Evolutionary conservation across 192 early-diverging fungal genomes (phyloP).

Genomic region (Hyaloraphidium curvatum): DNA sequence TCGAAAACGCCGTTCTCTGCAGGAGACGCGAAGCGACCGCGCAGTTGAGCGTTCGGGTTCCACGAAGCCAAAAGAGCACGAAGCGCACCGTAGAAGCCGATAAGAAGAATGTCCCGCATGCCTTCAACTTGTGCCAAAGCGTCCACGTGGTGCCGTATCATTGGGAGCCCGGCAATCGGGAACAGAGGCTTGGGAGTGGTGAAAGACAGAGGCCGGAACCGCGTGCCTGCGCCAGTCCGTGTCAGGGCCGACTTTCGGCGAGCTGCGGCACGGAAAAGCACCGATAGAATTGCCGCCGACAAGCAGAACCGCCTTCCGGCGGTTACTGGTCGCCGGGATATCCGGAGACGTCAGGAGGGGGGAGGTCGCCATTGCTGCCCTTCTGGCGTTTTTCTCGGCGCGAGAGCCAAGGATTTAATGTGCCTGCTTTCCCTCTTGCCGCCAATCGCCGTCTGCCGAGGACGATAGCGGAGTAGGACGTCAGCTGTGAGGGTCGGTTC

Average conservation of each 20-base stretch:
- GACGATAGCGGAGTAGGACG: too few species aligned
- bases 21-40: background rate
- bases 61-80: background rate
- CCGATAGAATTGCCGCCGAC: constrained; percentile 95
- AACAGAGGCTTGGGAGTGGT: constrained; percentile 95
- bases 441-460: too few species aligned
- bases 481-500: too few species aligned
- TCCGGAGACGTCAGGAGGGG: too few species aligned
- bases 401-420: too few species aligned
- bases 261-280: too few species aligned
- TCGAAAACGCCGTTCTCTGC: constrained; percentile 76
- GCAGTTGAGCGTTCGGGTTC: background rate
- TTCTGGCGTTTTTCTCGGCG: too few species aligned
- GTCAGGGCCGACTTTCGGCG: too few species aligned
- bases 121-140: constrained; percentile 73
- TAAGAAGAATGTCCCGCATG: constrained; percentile 80
- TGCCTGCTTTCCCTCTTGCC: too few species aligned
- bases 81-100: constrained; percentile 55
- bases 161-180: constrained; percentile 86
- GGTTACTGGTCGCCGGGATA: too few species aligned
- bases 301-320: constrained; percentile 91
- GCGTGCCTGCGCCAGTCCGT: too few species aligned
- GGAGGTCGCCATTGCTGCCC: too few species aligned
- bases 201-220: constrained; percentile 93
- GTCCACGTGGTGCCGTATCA: constrained; percentile 92